Base-by-base conservation (phyloP, 176 grass and related monocot species). In the Echinochloa phyllopogon region DNA sequence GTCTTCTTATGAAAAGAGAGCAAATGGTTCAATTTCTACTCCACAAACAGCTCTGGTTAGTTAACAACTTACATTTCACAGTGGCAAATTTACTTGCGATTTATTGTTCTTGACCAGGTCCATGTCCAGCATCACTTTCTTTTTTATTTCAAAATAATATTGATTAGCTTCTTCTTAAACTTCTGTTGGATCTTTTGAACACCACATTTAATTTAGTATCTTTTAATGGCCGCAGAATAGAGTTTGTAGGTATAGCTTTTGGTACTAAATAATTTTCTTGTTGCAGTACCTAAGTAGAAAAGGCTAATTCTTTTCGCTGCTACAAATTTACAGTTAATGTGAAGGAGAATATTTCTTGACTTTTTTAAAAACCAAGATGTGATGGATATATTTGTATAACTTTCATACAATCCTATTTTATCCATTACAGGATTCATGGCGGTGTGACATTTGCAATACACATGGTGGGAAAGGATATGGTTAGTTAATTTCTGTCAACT, bases 391-490 rank as follows among this genome's bases (percentile, higher is more conserved):
- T 60, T 63, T 23, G 24, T 37, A 33, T 45, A 60, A 74, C 6
- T 10, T 67, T 69, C 29, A 73, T 29, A 39, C 18, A 60, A 20
- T 77, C 25, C 64, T 89, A 82, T 77, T 89, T 83, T 77, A 11
- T 61, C 56, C 40, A 75, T 79, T 83, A 45, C 91, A 99, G 97
- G 97, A 89, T 73, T 61, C 82, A 38, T 99, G 97, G 94, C 89
- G 88, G 40, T 99, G 97, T 42, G 92, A 99, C 41, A 87, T 99
- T 64, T 99, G 97, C 81, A 89, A 88, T 81, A 70, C 86, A 0
- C 93, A 92, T 78, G 78, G 81, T 8, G 90, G 94, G 37, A 99
- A 99, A 91, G 92, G 97, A 94, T 99, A 94, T 75, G 97, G 97
- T 99, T 87, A 91, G 94, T 94, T 62, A 53, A 77, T 64, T 41